Evolutionary conservation across 495 filamentous ascomycete genomes (phyloP).

Genomic region (Penicillium roqueforti): DNA sequence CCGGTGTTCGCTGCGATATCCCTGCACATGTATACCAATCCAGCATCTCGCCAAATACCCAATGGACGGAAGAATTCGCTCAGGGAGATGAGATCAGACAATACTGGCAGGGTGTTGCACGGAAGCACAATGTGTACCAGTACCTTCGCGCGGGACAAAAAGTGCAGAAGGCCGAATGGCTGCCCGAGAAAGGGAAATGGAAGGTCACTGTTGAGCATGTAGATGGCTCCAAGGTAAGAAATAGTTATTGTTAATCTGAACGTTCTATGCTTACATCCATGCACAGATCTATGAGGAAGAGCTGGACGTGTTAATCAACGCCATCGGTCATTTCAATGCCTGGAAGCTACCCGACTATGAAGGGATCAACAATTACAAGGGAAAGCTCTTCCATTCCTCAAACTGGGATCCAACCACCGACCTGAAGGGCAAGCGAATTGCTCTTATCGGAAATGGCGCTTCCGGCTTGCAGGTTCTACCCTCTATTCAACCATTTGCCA

Average conservation of each 20-base stretch:
- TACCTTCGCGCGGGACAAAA: constrained; percentile 47
- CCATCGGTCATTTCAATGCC: constrained; percentile 53
- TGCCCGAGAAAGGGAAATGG: constrained; percentile 50
- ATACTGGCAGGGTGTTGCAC: constrained; percentile 58
- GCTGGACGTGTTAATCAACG: constrained; percentile 58
- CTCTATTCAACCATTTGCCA: constrained; percentile 52
- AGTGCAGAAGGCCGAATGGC: constrained; percentile 53
- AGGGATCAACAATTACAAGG: constrained; percentile 47
- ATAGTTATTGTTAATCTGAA: background rate
- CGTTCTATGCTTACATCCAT: constrained; percentile 3
- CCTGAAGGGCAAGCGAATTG: constrained; percentile 50
- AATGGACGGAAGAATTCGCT: constrained; percentile 65
- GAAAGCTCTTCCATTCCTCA: constrained; percentile 50
- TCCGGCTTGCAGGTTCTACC: constrained; percentile 55
- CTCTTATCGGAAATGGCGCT: constrained; percentile 59
- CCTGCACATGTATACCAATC: constrained; percentile 68
- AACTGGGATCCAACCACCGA: constrained; percentile 50
- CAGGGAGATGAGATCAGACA: constrained; percentile 59
- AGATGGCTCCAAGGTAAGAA: constrained; percentile 28
- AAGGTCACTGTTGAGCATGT: constrained; percentile 39
- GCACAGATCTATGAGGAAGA: constrained; percentile 47
- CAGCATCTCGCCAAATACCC: constrained; percentile 58
- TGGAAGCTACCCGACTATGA: constrained; percentile 51
- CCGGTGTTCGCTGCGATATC: constrained; percentile 61
- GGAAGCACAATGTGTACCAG: constrained; percentile 58